Conservation (phyloP, 2,329 filamentous ascomycete species). For the Aspergillus candidus region DNA sequence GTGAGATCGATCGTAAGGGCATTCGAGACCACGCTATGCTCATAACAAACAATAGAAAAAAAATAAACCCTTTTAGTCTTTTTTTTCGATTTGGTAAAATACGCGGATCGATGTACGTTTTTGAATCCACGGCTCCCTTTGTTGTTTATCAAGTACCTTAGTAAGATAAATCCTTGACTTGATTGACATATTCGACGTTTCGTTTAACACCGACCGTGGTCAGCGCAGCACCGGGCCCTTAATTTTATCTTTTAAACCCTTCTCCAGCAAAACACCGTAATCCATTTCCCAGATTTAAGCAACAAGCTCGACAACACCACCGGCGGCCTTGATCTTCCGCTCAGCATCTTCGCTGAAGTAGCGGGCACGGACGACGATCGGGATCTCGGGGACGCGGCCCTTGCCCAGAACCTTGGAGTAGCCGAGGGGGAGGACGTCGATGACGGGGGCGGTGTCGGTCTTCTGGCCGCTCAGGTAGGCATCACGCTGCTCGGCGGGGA, state of each 20-base stretch:
- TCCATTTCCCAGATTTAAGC: constrained; percentile 54
- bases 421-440: constrained; percentile 94
- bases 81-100: constrained; percentile 9
- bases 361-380: constrained; percentile 87
- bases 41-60: constrained; percentile 22
- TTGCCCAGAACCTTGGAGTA: constrained; percentile 99
- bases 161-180: constrained; percentile 16
- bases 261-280: constrained; percentile 22
- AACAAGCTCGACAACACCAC: constrained; percentile 91
- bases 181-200: constrained; percentile 20
- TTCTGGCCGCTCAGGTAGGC: constrained; percentile 77
- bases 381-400: constrained; percentile 88
- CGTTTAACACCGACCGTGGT: constrained; percentile 26
- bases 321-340: constrained; percentile 97
- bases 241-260: constrained; percentile 18
- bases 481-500: constrained; percentile 87
- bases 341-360: constrained; percentile 96
- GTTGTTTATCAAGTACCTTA: constrained; percentile 17
- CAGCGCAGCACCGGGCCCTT: constrained; percentile 24
- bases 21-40: constrained; percentile 33
- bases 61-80: constrained; percentile 18
- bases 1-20: constrained; percentile 32
- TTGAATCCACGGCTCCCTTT: constrained; percentile 23
- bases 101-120: constrained; percentile 22
- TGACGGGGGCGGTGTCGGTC: constrained; percentile 89